Percentiles rank a stretch among this genome's conserved stretches.
Evolutionary conservation across 2,329 filamentous ascomycete species (phyloP).

Genomic region (Fusarium decemcellulare): DNA sequence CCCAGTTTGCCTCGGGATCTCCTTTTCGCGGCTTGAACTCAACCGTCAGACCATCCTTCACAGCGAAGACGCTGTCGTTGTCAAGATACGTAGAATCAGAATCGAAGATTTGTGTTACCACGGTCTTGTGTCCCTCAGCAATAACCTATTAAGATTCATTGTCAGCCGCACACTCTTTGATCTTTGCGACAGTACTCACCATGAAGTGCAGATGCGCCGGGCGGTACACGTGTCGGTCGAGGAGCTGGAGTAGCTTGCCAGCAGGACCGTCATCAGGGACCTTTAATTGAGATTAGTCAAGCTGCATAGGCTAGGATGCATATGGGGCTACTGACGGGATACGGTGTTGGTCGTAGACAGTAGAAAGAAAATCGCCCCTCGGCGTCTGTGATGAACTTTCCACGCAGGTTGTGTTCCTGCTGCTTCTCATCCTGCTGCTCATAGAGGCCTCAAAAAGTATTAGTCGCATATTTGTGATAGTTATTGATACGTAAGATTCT

Average conservation of each 20-base stretch:
- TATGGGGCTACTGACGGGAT: constrained; percentile 55
- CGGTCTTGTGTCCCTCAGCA: constrained; percentile 72
- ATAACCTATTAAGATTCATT: constrained; percentile 51
- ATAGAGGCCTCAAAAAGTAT: constrained; percentile 59
- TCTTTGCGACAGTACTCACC: constrained; percentile 46
- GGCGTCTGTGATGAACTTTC: constrained; percentile 77
- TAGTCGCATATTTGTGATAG: background rate
- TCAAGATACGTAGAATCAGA: constrained; percentile 72
- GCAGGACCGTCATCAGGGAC: constrained; percentile 67
- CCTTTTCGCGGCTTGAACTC: constrained; percentile 55
- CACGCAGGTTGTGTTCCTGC: constrained; percentile 80
- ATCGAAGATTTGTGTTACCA: constrained; percentile 84
- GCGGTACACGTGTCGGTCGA: constrained; percentile 70
- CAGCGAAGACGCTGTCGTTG: constrained; percentile 67
- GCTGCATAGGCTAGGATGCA: background rate
- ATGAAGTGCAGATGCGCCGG: constrained; percentile 75
- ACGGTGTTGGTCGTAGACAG: constrained; percentile 72
- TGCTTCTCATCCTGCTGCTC: constrained; percentile 82
- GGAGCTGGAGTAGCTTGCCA: constrained; percentile 63
- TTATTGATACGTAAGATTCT: background rate
- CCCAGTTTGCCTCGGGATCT: constrained; percentile 65
- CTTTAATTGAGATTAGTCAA: constrained; percentile 16
- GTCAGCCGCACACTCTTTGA: no score
- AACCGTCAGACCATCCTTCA: constrained; percentile 65
- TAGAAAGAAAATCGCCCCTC: constrained; percentile 75